Conservation (phyloP, 495 filamentous ascomycete genomes). For the Penicillium silybi region DNA sequence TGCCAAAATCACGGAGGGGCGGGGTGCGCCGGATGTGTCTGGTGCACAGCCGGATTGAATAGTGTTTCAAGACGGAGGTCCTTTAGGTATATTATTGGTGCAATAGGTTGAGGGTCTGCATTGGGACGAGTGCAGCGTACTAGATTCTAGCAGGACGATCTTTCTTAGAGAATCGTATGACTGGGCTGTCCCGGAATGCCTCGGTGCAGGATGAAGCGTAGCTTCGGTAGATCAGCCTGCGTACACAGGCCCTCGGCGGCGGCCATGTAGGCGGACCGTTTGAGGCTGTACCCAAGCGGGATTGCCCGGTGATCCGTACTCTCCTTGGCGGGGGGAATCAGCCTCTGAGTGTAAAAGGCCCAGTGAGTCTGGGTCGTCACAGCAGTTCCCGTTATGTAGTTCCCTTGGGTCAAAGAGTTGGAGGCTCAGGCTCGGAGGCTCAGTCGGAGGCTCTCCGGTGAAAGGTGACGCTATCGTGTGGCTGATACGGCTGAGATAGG, state of each 20-base stretch:
- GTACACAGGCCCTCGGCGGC: background rate
- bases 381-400: too few species aligned
- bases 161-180: background rate
- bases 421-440: too few species aligned
- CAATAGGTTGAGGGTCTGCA: background rate
- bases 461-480: background rate
- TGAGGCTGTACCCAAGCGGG: background rate
- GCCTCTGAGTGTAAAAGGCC: background rate
- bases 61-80: background rate
- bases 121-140: background rate
- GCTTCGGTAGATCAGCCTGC: background rate
- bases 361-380: too few species aligned
- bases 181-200: background rate
- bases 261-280: background rate
- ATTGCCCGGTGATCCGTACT: background rate
- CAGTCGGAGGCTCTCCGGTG: background rate
- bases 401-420: too few species aligned
- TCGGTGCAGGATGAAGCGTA: background rate
- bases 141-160: background rate
- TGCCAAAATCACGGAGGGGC: slow-evolving; percentile 48
- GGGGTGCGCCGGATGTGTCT: slow-evolving; percentile 46
- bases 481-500: background rate
- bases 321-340: background rate
- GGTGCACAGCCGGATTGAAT: slow-evolving; percentile 40
- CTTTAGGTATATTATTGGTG: background rate